phyloP scores from a whole-genome alignment of 73 alveolate species.

The Loxodes magnus region DNA sequence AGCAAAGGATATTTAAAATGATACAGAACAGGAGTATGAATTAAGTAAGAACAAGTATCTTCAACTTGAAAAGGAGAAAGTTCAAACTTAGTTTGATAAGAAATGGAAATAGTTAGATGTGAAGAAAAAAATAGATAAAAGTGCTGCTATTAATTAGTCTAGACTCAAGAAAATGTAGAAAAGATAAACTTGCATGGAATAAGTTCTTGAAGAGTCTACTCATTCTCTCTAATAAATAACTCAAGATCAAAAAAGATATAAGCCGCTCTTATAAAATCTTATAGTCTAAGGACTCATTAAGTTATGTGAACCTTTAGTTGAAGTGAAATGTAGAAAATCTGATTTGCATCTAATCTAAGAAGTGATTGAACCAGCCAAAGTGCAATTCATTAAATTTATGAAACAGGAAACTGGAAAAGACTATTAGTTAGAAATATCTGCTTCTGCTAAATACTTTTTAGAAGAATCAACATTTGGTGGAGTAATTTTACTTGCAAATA shows the following conservation, averaged over 20 bases:
- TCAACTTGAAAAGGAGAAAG: background rate
- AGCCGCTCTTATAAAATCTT: conserved; percentile 37
- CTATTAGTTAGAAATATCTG: conserved; percentile 22
- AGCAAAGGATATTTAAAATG: conserved; percentile 7
- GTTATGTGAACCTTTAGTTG: conserved; percentile 40
- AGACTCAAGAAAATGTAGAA: conserved; percentile 46
- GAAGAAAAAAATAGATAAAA: conserved; percentile 5
- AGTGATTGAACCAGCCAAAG: conserved; percentile 25
- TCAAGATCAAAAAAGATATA: conserved; percentile 36
- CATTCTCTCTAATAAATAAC: conserved; percentile 12
- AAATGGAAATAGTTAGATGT: conserved; percentile 12
- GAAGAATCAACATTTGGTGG: conserved; percentile 43
- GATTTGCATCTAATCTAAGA: conserved; percentile 28
- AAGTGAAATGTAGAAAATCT: conserved; percentile 34
- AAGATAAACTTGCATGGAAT: conserved; percentile 33
- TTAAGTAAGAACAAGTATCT: background rate
- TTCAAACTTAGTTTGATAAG: conserved; percentile 3
- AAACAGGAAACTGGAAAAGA: conserved; percentile 32
- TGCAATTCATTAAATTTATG: conserved; percentile 33
- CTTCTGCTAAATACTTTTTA: conserved; percentile 12
- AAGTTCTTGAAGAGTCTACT: conserved; percentile 22
- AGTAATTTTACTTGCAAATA: conserved; percentile 32
- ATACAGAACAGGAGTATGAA: conserved; percentile 12
- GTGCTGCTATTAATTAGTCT: conserved; percentile 21
- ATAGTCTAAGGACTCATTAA: conserved; percentile 48